These are phyloP conservation scores for Flaveria sonorensis DNA, from an alignment of 129 eudicot genomes.

Conservation along the genomic window DNA sequence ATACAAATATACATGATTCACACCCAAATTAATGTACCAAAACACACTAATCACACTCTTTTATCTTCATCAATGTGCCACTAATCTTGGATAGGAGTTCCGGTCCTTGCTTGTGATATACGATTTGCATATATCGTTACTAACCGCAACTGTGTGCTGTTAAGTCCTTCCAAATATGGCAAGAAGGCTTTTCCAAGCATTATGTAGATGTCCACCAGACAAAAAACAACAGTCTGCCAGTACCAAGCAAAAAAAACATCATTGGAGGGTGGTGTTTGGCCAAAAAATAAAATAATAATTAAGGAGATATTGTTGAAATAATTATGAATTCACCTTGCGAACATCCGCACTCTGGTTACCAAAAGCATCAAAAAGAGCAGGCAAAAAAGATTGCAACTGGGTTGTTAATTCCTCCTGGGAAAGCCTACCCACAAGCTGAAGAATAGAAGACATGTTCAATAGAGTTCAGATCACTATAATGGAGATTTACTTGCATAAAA, in stretches of 20 bases:
- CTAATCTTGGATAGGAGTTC: slow-evolving; percentile 66
- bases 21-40: slow-evolving; percentile 25
- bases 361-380: slow-evolving; percentile 93
- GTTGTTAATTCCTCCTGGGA: slow-evolving; percentile 83
- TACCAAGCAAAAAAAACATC: slow-evolving; percentile 24
- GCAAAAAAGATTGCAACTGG: slow-evolving; percentile 86
- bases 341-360: slow-evolving; percentile 98
- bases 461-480: slow-evolving; percentile 12
- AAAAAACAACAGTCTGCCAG: slow-evolving; percentile 94
- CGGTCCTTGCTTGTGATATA: slow-evolving; percentile 93
- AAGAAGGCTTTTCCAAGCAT: slow-evolving; percentile 90
- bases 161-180: slow-evolving; percentile 91
- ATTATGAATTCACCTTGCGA: slow-evolving; percentile 62
- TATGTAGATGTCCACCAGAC: slow-evolving; percentile 93
- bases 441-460: not conserved
- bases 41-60: slow-evolving; percentile 24
- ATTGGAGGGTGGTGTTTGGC: not conserved
- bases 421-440: slow-evolving; percentile 92
- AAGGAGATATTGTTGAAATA: not conserved
- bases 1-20: slow-evolving; percentile 38
- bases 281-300: not conserved
- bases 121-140: slow-evolving; percentile 96
- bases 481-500: not conserved
- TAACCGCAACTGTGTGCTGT: slow-evolving; percentile 85
- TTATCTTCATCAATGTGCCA: not conserved